Evolutionary conservation across 805 yeast species (phyloP).

Genomic region (Geotrichum ghanense): DNA sequence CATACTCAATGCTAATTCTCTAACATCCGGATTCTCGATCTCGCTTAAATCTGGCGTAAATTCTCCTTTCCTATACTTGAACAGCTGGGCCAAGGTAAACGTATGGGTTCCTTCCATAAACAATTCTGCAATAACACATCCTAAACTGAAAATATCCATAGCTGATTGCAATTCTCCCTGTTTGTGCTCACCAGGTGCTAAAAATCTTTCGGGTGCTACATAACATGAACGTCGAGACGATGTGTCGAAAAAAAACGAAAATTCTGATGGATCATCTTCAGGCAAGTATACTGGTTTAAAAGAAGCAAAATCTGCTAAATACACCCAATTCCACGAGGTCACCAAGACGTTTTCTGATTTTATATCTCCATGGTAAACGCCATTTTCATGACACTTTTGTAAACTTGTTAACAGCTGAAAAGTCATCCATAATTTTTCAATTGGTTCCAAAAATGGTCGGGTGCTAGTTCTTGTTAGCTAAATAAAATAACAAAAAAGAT

Average conservation of each 20-base stretch:
- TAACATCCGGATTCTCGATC: slow-evolving; percentile 40
- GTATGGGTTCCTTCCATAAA: slow-evolving; percentile 79
- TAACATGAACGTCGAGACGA: slow-evolving; percentile 81
- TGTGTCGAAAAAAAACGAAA: slow-evolving; percentile 84
- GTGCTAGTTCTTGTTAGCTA: too few relatives aligned
- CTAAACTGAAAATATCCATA: slow-evolving; percentile 57
- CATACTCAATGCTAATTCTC: slow-evolving; percentile 50
- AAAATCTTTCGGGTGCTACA: slow-evolving; percentile 87
- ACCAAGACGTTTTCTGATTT: slow-evolving; percentile 82
- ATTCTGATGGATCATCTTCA: slow-evolving; percentile 87
- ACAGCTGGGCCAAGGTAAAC: slow-evolving; percentile 77
- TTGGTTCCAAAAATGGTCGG: slow-evolving; percentile 71
- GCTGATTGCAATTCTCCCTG: slow-evolving; percentile 35
- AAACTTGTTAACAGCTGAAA: slow-evolving; percentile 67
- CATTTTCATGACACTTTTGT: slow-evolving; percentile 47
- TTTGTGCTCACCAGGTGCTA: slow-evolving; percentile 20
- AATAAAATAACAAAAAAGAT: slow-evolving; percentile 9
- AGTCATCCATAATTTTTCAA: slow-evolving; percentile 76
- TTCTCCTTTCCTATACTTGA: slow-evolving; percentile 65
- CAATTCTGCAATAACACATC: slow-evolving; percentile 82
- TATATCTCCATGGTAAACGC: slow-evolving; percentile 78
- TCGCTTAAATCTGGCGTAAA: slow-evolving; percentile 50
- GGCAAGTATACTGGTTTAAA: slow-evolving; percentile 81
- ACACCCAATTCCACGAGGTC: slow-evolving; percentile 81
- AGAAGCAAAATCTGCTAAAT: slow-evolving; percentile 72